Evolutionary conservation across 148 eudicot species (phyloP).

Genomic region (Tetragonia tetragonoides): DNA sequence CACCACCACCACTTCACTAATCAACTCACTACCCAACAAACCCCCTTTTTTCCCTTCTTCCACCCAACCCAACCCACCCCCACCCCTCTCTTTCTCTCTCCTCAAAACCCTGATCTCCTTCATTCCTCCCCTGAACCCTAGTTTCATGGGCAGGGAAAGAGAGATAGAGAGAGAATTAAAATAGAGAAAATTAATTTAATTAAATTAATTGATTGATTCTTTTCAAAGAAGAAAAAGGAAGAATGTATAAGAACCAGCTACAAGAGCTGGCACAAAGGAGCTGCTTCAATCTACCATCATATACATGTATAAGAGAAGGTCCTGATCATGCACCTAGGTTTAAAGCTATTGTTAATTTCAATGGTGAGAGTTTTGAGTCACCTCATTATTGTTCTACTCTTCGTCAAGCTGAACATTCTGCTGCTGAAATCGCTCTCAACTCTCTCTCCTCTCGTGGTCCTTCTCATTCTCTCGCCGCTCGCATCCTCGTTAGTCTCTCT

Average conservation of each 20-base stretch:
- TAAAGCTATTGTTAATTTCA: constrained; percentile 72
- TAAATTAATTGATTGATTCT: no score
- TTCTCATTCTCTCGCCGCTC: constrained; percentile 75
- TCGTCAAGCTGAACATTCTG: constrained; percentile 88
- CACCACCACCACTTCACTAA: background rate
- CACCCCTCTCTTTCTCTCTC: constrained; percentile 9
- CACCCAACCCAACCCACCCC: constrained; percentile 4
- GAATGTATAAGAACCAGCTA: constrained; percentile 84
- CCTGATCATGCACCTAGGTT: constrained; percentile 94
- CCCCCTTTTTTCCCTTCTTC: constrained; percentile 13
- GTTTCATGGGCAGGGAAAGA: background rate
- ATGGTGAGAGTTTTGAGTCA: constrained; percentile 79
- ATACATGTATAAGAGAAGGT: constrained; percentile 76
- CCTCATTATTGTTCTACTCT: constrained; percentile 73
- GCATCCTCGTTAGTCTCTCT: constrained; percentile 59
- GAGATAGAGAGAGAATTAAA: background rate
- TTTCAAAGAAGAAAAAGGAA: background rate
- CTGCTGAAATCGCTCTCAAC: constrained; percentile 79
- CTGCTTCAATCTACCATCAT: constrained; percentile 77
- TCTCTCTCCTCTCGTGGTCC: constrained; percentile 74
- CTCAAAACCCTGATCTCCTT: constrained; percentile 15
- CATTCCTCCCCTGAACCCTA: constrained; percentile 17
- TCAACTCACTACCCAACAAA: constrained; percentile 25
- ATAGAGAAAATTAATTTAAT: no score
- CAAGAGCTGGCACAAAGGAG: constrained; percentile 96